Base-by-base conservation (phyloP, 345 rosid genomes). In the Populus davidiana region DNA sequence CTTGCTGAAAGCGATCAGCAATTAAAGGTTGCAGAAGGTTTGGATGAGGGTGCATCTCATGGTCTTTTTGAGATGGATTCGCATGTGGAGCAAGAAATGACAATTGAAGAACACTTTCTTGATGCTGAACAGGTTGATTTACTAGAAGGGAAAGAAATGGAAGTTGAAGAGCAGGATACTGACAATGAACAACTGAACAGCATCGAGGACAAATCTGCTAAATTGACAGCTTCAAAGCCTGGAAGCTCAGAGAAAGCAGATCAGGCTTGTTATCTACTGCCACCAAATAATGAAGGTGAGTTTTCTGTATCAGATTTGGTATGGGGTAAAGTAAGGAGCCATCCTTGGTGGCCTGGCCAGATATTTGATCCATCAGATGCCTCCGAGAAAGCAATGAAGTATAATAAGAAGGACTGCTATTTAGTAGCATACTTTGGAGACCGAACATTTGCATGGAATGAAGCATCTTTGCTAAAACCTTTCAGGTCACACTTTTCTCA, bases 321-420 rank as follows among this genome's bases (percentile, higher is more conserved):
- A 17, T 91, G 96, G 96, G 92, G 93, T 38, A 91, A 91, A 80
- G 92, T 89, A 59, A 87, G 91, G 81, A 89, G 93, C 85, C 93
- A 91, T 81, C 96, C 92, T 3, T 89, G 93, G 96, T 91, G 96
- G 96, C 96, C 96, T 73, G 96, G 96, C 9, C 93, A 91, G 85
- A 91, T 91, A 63, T 88, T 86, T 78, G 87, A 91, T 83, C 83
- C 91, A 72, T 81, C 90, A n/a, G 87, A 87, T 78, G 90, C 96
- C 23, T 90, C 92, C 8, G 93, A 89, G 71, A 87, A 81, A 84
- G 92, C 93, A 35, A 71, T 84, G 80, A 87, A 83, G 73, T 83
- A 88, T 87, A 83, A 88, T 44, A 86, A 90, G 78, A 90, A 85
- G 80, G 93, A 88, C 75, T 81, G 86, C 70, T 88, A 84, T 84